These are phyloP conservation scores for Alternaria infectoria DNA, from an alignment of 2,329 filamentous ascomycete species.

Conservation along the genomic window DNA sequence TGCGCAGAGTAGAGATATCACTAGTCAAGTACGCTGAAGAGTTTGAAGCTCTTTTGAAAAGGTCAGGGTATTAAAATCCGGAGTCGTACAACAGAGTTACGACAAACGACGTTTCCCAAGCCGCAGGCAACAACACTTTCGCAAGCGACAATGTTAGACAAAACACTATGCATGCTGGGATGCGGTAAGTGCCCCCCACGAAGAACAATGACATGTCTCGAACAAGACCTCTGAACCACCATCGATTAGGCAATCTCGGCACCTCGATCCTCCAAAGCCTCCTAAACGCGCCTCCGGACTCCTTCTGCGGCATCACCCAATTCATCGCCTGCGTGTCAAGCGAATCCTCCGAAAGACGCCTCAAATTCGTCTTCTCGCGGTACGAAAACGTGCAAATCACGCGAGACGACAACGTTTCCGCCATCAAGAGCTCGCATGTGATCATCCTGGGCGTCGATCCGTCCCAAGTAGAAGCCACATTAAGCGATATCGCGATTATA, in stretches of 20 bases:
- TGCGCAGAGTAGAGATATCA: no score
- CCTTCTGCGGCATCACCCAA: not conserved
- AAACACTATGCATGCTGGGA: slow-evolving; percentile 35
- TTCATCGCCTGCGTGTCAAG: not conserved
- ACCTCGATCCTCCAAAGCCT: not conserved
- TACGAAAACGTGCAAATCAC: not conserved
- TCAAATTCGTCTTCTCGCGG: not conserved
- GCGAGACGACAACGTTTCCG: not conserved
- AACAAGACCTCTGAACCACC: not conserved
- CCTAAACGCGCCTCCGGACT: not conserved
- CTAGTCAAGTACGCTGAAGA: no score
- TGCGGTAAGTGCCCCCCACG: slow-evolving; percentile 24
- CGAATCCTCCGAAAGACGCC: not conserved
- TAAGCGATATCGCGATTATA: not conserved
- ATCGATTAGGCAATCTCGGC: not conserved
- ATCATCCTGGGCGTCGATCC: slow-evolving; percentile 1
- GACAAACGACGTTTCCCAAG: not conserved
- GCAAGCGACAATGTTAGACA: slow-evolving; percentile 10
- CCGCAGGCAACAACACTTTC: not conserved
- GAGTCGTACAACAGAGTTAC: no score
- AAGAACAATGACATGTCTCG: not conserved
- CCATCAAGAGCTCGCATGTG: not conserved
- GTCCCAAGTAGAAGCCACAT: not conserved
- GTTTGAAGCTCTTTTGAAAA: no score
- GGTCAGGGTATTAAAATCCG: no score